Conservation (phyloP, 768 basidiomycete genomes). For the Boletus vermiculosoides region DNA sequence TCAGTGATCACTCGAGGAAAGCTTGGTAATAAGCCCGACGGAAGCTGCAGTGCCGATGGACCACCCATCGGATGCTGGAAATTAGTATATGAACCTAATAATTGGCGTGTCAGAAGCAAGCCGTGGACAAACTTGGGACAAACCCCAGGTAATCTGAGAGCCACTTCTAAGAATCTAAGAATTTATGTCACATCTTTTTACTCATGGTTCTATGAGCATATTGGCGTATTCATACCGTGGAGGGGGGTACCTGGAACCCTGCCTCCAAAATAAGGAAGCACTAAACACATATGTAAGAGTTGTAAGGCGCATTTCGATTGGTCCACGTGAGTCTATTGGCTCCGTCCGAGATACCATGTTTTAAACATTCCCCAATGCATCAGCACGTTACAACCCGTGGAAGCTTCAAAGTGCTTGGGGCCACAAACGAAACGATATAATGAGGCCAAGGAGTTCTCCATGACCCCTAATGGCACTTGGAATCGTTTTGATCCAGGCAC, state of each 20-base stretch:
- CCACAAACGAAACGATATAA: neutral
- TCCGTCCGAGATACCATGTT: too few relatives aligned
- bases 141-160: too few relatives aligned
- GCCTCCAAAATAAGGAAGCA: neutral
- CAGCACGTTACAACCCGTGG: too few relatives aligned
- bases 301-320: neutral
- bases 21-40: too few relatives aligned
- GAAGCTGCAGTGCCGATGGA: too few relatives aligned
- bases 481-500: neutral
- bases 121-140: too few relatives aligned
- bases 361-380: too few relatives aligned
- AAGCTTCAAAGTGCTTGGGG: neutral
- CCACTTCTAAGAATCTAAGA: too few relatives aligned
- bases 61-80: neutral
- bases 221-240: neutral
- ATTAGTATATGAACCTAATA: neutral
- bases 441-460: neutral
- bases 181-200: too few relatives aligned
- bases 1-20: too few relatives aligned
- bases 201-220: too few relatives aligned
- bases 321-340: neutral
- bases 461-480: neutral
- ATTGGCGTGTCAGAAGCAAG: neutral
- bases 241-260: neutral
- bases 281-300: neutral